Conservation (phyloP, 1,284 basidiomycete genomes). For the Phylloporus sp. region DNA sequence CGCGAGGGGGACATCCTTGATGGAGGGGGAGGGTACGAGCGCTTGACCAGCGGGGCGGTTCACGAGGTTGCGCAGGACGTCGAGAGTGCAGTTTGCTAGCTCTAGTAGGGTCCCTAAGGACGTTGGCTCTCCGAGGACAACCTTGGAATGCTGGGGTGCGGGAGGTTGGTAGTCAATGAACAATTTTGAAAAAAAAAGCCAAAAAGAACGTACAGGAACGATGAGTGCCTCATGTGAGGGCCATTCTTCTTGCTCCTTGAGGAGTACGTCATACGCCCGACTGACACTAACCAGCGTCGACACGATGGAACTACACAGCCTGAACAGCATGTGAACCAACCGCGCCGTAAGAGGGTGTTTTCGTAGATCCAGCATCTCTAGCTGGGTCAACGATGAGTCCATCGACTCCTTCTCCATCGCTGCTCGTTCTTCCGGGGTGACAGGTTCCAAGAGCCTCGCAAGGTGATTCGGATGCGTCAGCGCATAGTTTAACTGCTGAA, state of each 20-base stretch:
- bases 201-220: constrained; percentile 63
- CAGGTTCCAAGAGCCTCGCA: constrained; percentile 77
- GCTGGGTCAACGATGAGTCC: constrained; percentile 38
- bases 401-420: constrained; percentile 64
- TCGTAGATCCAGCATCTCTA: constrained; percentile 59
- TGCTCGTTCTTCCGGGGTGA: constrained; percentile 74
- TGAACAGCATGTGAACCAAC: constrained; percentile 71
- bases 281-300: constrained; percentile 75
- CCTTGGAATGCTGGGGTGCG: constrained; percentile 69
- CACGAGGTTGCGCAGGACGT: constrained; percentile 66
- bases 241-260: constrained; percentile 73
- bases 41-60: constrained; percentile 59
- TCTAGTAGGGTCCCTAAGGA: constrained; percentile 82
- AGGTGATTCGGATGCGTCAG: constrained; percentile 91
- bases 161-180: neutral
- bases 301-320: constrained; percentile 69
- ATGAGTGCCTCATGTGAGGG: constrained; percentile 67
- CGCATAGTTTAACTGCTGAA: constrained; percentile 89
- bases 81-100: constrained; percentile 71
- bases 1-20: constrained; percentile 50
- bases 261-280: constrained; percentile 68
- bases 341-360: constrained; percentile 73
- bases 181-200: neutral
- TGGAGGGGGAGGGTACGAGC: constrained; percentile 44
- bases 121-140: constrained; percentile 75